Base-by-base conservation (phyloP, 495 filamentous ascomycete species). In the Aspergillus mulundensis region DNA sequence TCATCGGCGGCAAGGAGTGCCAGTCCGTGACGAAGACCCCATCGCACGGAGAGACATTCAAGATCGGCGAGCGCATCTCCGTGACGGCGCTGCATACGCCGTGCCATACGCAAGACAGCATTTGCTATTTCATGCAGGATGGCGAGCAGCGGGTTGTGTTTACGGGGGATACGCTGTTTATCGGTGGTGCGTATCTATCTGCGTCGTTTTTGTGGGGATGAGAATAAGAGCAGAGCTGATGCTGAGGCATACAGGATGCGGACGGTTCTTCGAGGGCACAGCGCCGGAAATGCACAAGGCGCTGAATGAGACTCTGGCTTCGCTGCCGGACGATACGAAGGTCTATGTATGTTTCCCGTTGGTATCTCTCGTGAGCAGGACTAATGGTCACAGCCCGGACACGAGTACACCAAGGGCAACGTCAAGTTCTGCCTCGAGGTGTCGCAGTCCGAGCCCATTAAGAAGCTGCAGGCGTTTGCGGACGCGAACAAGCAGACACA, bases 41-140 rank as follows among this genome's bases (percentile, higher is more conserved):
- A 0, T 70, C 71, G 1, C 82, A 97, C 70, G 84, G 83, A 24
- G 83, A 89, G 61, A 81, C 70, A 12, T 97, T 97, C 78, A 87
- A 83, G 61, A 84, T 97, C 55, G 94, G 95, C 54, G 81, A 87
- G 52, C 73, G 75, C 36, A 93, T 98, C 63, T 80, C 80, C 2
- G 90, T 97, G 50, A 94, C 83, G 64, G 89, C 88, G n/a, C 72
- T 97, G 21, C 87, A 97, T 72, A 98, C 94, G 7, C 94, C 94
- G 3, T 98, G 94, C 68, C 95, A 98, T 68, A 98, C 94, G 2
- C 94, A 97, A 71, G 94, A 98, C 70, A 96, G 91, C 65, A 96
- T 98, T 61, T 97, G 94, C 80, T 98, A 83, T 61, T 82, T 82
- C 49, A 84, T 94, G 78, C 81, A 95, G 69, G 94, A 97, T 63